These are phyloP conservation scores for Craterostigma plantagineum DNA, from an alignment of 257 asterid genomes.

Conservation along the genomic window DNA sequence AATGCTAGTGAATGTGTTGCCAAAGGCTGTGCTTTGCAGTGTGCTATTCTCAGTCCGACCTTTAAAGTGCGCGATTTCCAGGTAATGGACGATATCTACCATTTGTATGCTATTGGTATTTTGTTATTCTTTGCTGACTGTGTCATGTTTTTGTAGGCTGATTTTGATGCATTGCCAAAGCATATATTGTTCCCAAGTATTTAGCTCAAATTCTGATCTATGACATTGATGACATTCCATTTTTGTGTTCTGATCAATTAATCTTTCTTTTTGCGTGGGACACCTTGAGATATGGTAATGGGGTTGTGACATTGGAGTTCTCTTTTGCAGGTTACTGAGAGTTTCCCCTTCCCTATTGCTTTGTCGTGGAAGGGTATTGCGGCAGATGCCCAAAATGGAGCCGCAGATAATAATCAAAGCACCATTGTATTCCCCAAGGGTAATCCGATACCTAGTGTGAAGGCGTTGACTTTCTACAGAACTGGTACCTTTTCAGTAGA, in stretches of 20 bases:
- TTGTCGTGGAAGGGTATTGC: slow-evolving; percentile 59
- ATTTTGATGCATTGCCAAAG: too few species aligned
- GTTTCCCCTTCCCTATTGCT: slow-evolving; percentile 56
- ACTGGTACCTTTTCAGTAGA: slow-evolving; percentile 55
- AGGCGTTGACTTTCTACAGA: slow-evolving; percentile 68
- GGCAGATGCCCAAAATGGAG: slow-evolving; percentile 40
- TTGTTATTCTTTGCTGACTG: too few species aligned
- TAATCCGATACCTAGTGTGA: slow-evolving; percentile 71
- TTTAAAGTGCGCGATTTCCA: slow-evolving; percentile 88
- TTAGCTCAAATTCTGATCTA: too few species aligned
- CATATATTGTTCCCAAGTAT: too few species aligned
- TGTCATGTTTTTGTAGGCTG: too few species aligned
- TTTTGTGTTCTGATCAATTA: too few species aligned
- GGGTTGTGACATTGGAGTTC: too few species aligned
- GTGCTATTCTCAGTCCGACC: slow-evolving; percentile 89
- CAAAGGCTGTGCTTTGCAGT: slow-evolving; percentile 75
- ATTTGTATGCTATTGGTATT: not conserved
- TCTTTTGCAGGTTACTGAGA: slow-evolving; percentile 44
- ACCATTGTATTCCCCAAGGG: slow-evolving; percentile 74
- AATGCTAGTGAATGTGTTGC: slow-evolving; percentile 97
- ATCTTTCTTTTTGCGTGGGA: too few species aligned
- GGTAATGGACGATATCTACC: slow-evolving; percentile 18
- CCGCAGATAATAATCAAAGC: slow-evolving; percentile 44
- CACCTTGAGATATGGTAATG: too few species aligned
- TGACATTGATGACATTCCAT: too few species aligned